phyloP scores from a whole-genome alignment of 2,329 filamentous ascomycete genomes.

The Nectriaceae sp. region DNA sequence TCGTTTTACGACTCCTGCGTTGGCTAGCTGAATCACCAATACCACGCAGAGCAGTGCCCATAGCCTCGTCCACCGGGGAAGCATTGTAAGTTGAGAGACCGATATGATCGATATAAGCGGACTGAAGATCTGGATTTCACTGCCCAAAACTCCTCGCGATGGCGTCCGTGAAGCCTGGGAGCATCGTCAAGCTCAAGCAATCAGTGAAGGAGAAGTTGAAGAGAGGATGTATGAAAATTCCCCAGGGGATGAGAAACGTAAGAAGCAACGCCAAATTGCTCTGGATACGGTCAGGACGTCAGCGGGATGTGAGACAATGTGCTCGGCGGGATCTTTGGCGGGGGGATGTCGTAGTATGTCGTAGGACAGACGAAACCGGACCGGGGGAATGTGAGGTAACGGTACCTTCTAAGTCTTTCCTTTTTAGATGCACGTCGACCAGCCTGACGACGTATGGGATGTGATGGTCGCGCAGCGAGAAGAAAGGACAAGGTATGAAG shows the following conservation, averaged over 20 bases:
- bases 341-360: constrained; percentile 11
- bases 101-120: constrained; percentile 3
- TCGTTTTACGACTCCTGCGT: constrained; percentile 35
- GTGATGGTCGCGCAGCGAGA: constrained; percentile 2
- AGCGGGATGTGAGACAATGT: constrained; percentile 18
- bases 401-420: constrained; percentile 4
- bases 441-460: constrained; percentile 16
- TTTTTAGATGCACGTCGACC: constrained; percentile 17
- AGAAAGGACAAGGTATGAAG: constrained; percentile 14
- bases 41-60: constrained; percentile 43
- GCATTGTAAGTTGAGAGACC: constrained; percentile 35
- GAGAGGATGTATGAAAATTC: constrained; percentile 1
- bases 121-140: constrained; percentile 4
- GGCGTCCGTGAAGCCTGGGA: constrained; percentile 10
- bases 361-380: constrained; percentile 12
- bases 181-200: constrained; percentile 20
- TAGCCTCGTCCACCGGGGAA: constrained; percentile 33
- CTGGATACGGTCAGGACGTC: constrained; percentile 3
- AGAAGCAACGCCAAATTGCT: constrained; percentile 14
- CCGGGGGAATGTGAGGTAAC: constrained; percentile 15
- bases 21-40: constrained; percentile 39
- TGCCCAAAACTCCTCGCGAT: constrained; percentile 20
- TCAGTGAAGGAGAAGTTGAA: constrained; percentile 3
- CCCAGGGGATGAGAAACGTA: neutral
- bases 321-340: constrained; percentile 18